A percentile compares a stretch with the other conserved stretches of the same genome.
Evolutionary conservation across 345 rosid species (phyloP).

Genomic region (Crucihimalaya himalaica): DNA sequence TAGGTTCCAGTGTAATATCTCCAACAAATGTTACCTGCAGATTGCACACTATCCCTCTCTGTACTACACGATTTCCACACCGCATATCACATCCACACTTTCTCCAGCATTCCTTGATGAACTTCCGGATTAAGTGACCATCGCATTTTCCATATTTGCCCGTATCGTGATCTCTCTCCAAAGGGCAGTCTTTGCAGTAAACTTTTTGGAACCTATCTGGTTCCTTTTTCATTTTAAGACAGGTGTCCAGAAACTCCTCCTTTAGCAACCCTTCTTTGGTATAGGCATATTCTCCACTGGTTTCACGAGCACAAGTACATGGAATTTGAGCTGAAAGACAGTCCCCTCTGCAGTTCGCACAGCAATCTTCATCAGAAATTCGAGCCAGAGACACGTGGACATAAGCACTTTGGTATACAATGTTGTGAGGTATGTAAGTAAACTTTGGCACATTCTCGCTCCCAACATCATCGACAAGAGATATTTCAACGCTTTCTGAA

Average conservation of each 20-base stretch:
- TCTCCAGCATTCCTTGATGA: conserved; percentile 90
- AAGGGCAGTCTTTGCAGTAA: conserved; percentile 76
- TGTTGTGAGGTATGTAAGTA: conserved; percentile 64
- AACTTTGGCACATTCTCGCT: conserved; percentile 55
- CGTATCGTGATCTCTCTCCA: conserved; percentile 57
- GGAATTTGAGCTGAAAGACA: conserved; percentile 65
- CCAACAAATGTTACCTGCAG: conserved; percentile 59
- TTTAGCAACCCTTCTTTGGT: conserved; percentile 57
- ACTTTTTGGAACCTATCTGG: conserved; percentile 45
- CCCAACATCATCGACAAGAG: conserved; percentile 59
- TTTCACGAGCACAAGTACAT: conserved; percentile 81
- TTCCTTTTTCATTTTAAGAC: conserved; percentile 47
- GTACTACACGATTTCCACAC: conserved; percentile 84
- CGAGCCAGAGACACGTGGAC: conserved; percentile 68
- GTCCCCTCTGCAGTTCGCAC: conserved; percentile 66
- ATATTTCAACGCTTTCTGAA: conserved; percentile 59
- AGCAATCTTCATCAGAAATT: conserved; percentile 73
- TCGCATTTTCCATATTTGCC: conserved; percentile 59
- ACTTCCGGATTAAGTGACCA: conserved; percentile 80
- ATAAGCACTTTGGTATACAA: conserved; percentile 64
- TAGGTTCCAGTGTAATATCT: background rate
- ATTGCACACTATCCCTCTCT: conserved; percentile 67
- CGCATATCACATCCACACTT: conserved; percentile 81
- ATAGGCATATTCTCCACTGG: conserved; percentile 86
- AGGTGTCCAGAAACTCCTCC: conserved; percentile 55